Evolutionary conservation across 495 filamentous ascomycete genomes (phyloP).

Genomic region (Aspergillus wentii): DNA sequence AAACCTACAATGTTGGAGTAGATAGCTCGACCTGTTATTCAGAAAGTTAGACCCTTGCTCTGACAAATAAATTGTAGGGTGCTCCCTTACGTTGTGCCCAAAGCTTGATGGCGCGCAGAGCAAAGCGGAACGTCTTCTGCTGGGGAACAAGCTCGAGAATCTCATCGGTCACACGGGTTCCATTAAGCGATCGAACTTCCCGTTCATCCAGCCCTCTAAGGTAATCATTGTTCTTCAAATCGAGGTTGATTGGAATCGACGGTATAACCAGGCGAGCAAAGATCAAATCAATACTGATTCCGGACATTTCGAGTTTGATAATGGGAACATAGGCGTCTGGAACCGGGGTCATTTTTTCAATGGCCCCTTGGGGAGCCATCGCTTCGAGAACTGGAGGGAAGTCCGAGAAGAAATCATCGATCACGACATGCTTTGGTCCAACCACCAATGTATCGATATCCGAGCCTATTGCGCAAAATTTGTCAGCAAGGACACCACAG

Average conservation of each 20-base stretch:
- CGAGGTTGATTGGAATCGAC: slow-evolving; percentile 66
- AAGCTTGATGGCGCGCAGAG: slow-evolving; percentile 85
- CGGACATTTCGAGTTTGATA: slow-evolving; percentile 87
- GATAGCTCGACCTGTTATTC: slow-evolving; percentile 67
- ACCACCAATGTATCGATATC: slow-evolving; percentile 97
- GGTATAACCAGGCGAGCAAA: slow-evolving; percentile 73
- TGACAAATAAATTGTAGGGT: background rate
- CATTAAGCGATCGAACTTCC: slow-evolving; percentile 85
- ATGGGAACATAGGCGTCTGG: slow-evolving; percentile 90
- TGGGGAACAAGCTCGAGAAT: slow-evolving; percentile 87
- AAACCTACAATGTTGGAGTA: slow-evolving; percentile 96
- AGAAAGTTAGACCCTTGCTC: slow-evolving; percentile 5
- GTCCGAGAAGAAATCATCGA: slow-evolving; percentile 85
- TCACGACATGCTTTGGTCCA: slow-evolving; percentile 77
- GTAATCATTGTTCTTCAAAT: slow-evolving; percentile 75
- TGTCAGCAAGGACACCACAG: slow-evolving; percentile 5
- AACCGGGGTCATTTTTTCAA: slow-evolving; percentile 81
- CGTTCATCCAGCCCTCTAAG: slow-evolving; percentile 81
- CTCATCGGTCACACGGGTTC: slow-evolving; percentile 87
- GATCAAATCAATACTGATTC: slow-evolving; percentile 92
- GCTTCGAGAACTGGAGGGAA: slow-evolving; percentile 73
- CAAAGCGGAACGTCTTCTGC: slow-evolving; percentile 78
- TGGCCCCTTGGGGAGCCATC: slow-evolving; percentile 68
- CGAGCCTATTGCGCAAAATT: slow-evolving; percentile 53
- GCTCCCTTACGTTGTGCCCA: slow-evolving; percentile 76